phyloP scores from a whole-genome alignment of 257 asterid genomes.

The Ocimum tenuiflorum region DNA sequence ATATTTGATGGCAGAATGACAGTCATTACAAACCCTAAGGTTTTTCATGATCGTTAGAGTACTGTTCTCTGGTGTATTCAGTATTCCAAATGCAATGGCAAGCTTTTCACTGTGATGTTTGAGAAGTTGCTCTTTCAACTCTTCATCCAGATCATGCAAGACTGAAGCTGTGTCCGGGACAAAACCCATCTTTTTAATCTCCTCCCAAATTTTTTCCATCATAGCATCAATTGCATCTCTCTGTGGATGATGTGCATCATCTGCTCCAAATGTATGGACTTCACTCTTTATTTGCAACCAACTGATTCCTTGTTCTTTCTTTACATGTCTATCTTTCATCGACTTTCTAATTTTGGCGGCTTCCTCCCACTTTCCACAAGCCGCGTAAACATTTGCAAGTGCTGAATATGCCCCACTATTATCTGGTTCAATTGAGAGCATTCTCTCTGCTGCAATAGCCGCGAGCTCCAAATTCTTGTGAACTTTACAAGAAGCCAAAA shows the following conservation, averaged over 20 bases:
- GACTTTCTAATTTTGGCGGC: slow-evolving; percentile 70
- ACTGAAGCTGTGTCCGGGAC: slow-evolving; percentile 67
- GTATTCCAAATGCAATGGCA: slow-evolving; percentile 69
- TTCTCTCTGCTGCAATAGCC: slow-evolving; percentile 56
- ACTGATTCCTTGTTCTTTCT: slow-evolving; percentile 89
- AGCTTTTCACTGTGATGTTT: slow-evolving; percentile 87
- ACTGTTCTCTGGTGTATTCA: slow-evolving; percentile 60
- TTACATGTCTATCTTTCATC: slow-evolving; percentile 76
- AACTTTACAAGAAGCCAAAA: slow-evolving; percentile 68
- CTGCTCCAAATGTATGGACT: slow-evolving; percentile 75
- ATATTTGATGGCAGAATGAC: slow-evolving; percentile 71
- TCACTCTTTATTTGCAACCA: slow-evolving; percentile 68
- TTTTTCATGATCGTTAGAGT: slow-evolving; percentile 80
- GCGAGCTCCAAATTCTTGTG: slow-evolving; percentile 70
- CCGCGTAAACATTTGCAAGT: slow-evolving; percentile 72
- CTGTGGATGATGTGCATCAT: slow-evolving; percentile 66
- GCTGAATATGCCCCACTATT: slow-evolving; percentile 83
- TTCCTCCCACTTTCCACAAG: slow-evolving; percentile 76
- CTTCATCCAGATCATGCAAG: slow-evolving; percentile 71
- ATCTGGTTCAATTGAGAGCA: slow-evolving; percentile 64
- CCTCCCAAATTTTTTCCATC: slow-evolving; percentile 63
- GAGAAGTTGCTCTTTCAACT: slow-evolving; percentile 70
- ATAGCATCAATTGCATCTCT: slow-evolving; percentile 47
- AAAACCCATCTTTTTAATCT: slow-evolving; percentile 72
- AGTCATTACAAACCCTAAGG: slow-evolving; percentile 85